Percentiles rank a stretch among this genome's conserved stretches.
These are phyloP conservation scores for Quercus tomentella DNA, from an alignment of 331 rosid genomes.

Conservation along the genomic window DNA sequence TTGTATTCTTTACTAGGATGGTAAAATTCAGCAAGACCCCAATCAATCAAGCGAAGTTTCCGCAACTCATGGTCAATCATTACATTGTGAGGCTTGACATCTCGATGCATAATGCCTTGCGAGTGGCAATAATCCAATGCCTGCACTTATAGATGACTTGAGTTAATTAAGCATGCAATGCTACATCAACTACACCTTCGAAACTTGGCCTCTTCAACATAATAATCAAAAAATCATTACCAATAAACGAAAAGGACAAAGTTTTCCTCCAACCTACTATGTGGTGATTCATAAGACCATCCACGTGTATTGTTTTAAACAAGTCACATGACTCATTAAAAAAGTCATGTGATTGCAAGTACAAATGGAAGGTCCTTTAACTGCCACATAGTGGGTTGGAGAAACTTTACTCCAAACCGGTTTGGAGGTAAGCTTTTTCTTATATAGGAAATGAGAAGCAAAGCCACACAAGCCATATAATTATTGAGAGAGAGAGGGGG, in stretches of 20 bases:
- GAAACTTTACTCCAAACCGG: too few relatives aligned
- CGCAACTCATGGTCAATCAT: slow-evolving; percentile 93
- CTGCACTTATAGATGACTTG: slow-evolving; percentile 35
- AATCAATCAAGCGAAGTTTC: slow-evolving; percentile 92
- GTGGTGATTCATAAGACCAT: too few relatives aligned
- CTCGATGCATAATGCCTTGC: slow-evolving; percentile 96
- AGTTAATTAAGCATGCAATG: slow-evolving; percentile 14
- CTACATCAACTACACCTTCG: background rate
- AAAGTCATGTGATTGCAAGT: too few relatives aligned
- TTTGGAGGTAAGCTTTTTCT: too few relatives aligned
- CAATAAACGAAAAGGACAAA: background rate
- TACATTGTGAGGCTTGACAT: slow-evolving; percentile 95
- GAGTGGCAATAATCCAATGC: slow-evolving; percentile 93
- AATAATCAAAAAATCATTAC: background rate
- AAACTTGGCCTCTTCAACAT: background rate
- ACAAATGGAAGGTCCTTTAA: too few relatives aligned
- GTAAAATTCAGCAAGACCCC: slow-evolving; percentile 98
- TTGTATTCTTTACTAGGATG: slow-evolving; percentile 95
- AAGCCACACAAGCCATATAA: background rate
- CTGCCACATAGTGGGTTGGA: too few relatives aligned
- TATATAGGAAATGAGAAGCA: background rate
- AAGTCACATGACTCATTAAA: too few relatives aligned
- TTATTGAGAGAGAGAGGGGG: background rate
- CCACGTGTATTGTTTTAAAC: too few relatives aligned
- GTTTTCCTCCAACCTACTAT: too few relatives aligned